A percentile compares a stretch with the other conserved stretches of the same genome.
These are phyloP conservation scores for Ichthyophthirius multifiliis DNA, from an alignment of 169 alveolate genomes.

Conservation along the genomic window DNA sequence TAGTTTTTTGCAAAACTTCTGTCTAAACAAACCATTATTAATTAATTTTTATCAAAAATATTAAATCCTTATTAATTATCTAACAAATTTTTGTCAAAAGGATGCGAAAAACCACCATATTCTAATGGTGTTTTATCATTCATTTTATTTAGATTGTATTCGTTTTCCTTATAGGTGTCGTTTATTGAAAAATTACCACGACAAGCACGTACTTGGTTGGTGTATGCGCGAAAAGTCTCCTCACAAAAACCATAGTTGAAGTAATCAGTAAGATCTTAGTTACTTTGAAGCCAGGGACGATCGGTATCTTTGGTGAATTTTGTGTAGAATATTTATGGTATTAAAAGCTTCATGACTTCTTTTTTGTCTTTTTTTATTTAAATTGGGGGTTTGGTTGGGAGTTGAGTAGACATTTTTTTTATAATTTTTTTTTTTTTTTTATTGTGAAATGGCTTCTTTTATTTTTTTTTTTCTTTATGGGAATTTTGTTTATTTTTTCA, in stretches of 20 bases:
- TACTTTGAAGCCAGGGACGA: neutral
- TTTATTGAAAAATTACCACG: neutral
- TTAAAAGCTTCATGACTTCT: neutral
- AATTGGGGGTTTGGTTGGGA: too few species aligned
- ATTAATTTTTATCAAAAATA: neutral
- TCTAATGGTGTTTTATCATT: constrained; percentile 10
- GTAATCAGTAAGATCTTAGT: neutral
- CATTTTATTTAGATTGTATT: neutral
- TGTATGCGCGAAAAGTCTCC: neutral
- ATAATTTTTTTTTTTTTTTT: too few species aligned
- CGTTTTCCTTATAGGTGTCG: neutral
- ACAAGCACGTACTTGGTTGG: neutral
- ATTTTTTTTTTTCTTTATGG: too few species aligned
- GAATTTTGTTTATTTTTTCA: too few species aligned
- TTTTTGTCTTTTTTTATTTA: neutral
- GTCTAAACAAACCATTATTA: neutral
- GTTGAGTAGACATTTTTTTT: too few species aligned
- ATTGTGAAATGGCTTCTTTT: too few species aligned
- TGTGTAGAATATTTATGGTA: neutral
- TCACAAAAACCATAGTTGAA: constrained; percentile 9
- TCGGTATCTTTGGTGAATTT: neutral
- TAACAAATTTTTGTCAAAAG: neutral
- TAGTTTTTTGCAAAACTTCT: too few species aligned
- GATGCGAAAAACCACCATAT: neutral
- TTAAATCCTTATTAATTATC: neutral